Evolutionary conservation across 2,329 filamentous ascomycete species (phyloP).

Genomic region (Fusarium praegraminearum): DNA sequence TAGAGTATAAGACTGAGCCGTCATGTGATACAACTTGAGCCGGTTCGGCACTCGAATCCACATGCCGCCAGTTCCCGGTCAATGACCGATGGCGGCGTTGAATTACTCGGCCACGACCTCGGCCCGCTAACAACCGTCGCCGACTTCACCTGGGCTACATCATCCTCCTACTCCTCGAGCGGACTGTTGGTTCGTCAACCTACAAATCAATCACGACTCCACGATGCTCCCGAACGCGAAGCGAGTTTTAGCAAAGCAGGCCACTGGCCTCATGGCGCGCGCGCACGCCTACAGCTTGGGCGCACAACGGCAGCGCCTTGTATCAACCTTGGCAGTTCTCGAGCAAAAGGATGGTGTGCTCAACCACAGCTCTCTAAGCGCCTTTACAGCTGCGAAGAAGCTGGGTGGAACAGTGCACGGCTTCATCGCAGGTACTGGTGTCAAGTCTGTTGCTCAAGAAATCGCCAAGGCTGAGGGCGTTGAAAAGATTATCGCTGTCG

Average conservation of each 20-base stretch:
- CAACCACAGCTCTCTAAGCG: constrained; percentile 82
- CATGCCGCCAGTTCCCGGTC: constrained; percentile 43
- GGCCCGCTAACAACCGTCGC: constrained; percentile 56
- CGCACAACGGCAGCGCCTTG: constrained; percentile 62
- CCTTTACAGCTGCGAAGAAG: constrained; percentile 87
- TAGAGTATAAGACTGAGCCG: background rate
- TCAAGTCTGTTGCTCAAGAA: constrained; percentile 81
- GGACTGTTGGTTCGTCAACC: constrained; percentile 30
- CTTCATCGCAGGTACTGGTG: constrained; percentile 85
- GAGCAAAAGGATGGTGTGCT: constrained; percentile 94
- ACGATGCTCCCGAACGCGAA: constrained; percentile 52
- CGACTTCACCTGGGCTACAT: constrained; percentile 31
- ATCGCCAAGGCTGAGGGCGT: constrained; percentile 90
- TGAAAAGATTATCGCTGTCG: constrained; percentile 90
- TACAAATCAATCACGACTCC: constrained; percentile 26
- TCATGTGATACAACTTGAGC: constrained; percentile 31
- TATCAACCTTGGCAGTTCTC: constrained; percentile 90
- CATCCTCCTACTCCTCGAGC: constrained; percentile 23
- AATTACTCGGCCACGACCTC: constrained; percentile 49
- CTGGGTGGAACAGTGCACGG: constrained; percentile 87
- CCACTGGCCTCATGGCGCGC: constrained; percentile 46
- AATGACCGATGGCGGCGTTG: constrained; percentile 47
- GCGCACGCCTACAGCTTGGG: constrained; percentile 44
- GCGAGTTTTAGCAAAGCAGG: constrained; percentile 47
- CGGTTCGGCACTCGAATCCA: constrained; percentile 41